Percentiles rank a stretch among this genome's conserved stretches.
phyloP scores from a whole-genome alignment of 2,329 filamentous ascomycete species.

The Lecanicillium sp. region DNA sequence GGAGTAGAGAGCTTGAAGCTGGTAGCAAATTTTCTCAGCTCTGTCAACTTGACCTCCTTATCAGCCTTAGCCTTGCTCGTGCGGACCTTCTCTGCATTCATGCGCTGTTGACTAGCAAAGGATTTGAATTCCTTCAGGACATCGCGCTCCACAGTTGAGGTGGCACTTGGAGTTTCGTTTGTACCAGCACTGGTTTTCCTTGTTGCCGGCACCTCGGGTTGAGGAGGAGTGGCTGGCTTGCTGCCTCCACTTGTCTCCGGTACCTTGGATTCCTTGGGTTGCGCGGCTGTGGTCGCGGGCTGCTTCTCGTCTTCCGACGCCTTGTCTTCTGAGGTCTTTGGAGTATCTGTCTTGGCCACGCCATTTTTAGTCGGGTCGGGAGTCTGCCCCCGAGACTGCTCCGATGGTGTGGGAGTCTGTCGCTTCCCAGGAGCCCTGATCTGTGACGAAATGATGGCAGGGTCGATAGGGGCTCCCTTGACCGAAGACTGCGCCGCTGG shows the following conservation, averaged over 20 bases:
- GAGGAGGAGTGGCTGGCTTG: conserved; percentile 22
- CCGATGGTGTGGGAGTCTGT: conserved; percentile 15
- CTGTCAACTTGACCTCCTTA: conserved; percentile 86
- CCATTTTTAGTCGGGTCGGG: conserved; percentile 23
- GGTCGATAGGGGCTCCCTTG: conserved; percentile 70
- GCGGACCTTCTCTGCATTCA: conserved; percentile 47
- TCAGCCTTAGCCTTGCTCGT: conserved; percentile 58
- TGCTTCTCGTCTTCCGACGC: conserved; percentile 20
- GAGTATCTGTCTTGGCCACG: conserved; percentile 17
- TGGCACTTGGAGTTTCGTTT: conserved; percentile 42
- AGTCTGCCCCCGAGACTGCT: conserved; percentile 17
- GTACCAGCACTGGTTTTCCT: conserved; percentile 24
- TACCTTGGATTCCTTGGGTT: conserved; percentile 6
- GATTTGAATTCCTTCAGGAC: conserved; percentile 55
- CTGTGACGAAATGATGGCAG: conserved; percentile 85
- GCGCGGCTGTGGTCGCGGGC: conserved; percentile 8
- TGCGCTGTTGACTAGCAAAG: conserved; percentile 51
- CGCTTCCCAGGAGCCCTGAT: conserved; percentile 43
- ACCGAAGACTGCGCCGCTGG: conserved; percentile 67
- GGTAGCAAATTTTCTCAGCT: conserved; percentile 88
- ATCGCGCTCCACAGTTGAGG: conserved; percentile 53
- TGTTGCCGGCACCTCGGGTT: conserved; percentile 16
- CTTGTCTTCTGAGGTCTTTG: conserved; percentile 13
- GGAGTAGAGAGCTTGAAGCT: conserved; percentile 93
- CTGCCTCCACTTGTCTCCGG: conserved; percentile 24